A percentile compares a stretch with the other conserved stretches of the same genome.
These are phyloP conservation scores for Copromyces sp. DNA, from an alignment of 495 filamentous ascomycete genomes.

Conservation along the genomic window DNA sequence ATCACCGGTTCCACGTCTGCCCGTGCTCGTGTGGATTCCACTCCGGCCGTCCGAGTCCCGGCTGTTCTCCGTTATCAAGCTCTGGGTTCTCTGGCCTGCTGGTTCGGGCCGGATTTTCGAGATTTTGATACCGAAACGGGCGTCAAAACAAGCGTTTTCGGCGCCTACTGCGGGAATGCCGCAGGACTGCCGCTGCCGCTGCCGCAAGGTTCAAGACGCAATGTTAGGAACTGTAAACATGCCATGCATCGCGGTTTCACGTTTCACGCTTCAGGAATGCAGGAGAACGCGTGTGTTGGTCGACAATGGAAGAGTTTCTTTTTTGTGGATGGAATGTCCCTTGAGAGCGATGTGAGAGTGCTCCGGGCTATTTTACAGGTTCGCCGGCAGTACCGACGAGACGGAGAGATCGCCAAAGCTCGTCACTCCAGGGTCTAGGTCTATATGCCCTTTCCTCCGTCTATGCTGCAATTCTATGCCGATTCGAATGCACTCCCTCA, in stretches of 20 bases:
- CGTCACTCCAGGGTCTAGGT: slow-evolving; percentile 24
- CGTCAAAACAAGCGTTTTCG: not conserved
- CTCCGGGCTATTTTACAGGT: slow-evolving; percentile 23
- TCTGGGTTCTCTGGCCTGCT: not conserved
- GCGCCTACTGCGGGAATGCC: not conserved
- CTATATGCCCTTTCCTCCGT: slow-evolving; percentile 23
- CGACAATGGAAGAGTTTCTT: slow-evolving; percentile 16
- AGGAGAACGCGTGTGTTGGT: not conserved
- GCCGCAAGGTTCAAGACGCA: not conserved
- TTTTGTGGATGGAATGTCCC: slow-evolving; percentile 20
- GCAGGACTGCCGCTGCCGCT: not conserved
- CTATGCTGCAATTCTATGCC: slow-evolving; percentile 28
- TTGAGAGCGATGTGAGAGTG: slow-evolving; percentile 16
- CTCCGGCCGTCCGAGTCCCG: not conserved
- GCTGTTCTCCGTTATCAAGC: not conserved
- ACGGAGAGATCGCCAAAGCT: slow-evolving; percentile 20
- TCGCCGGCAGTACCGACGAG: slow-evolving; percentile 22
- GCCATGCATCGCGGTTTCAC: not conserved
- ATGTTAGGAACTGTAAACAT: not conserved
- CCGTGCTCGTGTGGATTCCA: not conserved
- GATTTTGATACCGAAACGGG: not conserved
- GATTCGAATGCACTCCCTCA: slow-evolving; percentile 22
- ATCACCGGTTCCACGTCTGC: not conserved
- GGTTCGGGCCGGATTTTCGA: not conserved
- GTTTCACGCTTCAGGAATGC: not conserved